These are phyloP conservation scores for Phaeodactylum tricornutum DNA, from an alignment of 108 stramenopile species.

Conservation along the genomic window DNA sequence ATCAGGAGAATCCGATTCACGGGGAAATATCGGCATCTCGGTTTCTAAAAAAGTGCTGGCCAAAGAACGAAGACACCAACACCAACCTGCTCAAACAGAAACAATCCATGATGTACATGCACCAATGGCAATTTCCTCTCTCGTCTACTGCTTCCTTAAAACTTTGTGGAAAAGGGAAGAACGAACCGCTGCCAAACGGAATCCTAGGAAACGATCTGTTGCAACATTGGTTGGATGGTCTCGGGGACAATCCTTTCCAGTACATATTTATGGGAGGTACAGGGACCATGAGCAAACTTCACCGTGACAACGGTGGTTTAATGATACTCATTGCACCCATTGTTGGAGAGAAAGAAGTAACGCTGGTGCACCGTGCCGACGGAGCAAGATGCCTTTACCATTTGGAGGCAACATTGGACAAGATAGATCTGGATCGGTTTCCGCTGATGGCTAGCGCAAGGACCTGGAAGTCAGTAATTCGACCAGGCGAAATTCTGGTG, in stretches of 20 bases:
- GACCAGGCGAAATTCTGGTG: slow-evolving; percentile 76
- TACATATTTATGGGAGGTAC: slow-evolving; percentile 76
- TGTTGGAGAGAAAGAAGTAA: slow-evolving; percentile 71
- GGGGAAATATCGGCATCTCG: slow-evolving; percentile 32
- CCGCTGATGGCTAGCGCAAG: slow-evolving; percentile 55
- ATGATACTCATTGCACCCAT: slow-evolving; percentile 72
- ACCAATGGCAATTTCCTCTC: slow-evolving; percentile 85
- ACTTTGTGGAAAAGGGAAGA: slow-evolving; percentile 41
- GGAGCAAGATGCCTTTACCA: slow-evolving; percentile 44
- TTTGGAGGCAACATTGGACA: slow-evolving; percentile 37
- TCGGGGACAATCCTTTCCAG: slow-evolving; percentile 50
- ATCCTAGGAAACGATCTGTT: slow-evolving; percentile 69
- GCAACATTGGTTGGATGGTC: slow-evolving; percentile 52
- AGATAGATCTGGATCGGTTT: slow-evolving; percentile 41
- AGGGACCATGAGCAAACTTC: slow-evolving; percentile 56
- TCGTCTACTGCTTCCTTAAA: slow-evolving; percentile 47
- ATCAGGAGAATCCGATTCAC: slow-evolving; percentile 53
- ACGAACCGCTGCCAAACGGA: slow-evolving; percentile 48
- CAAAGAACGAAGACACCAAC: slow-evolving; percentile 9
- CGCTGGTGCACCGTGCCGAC: slow-evolving; percentile 65
- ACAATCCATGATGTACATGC: no score
- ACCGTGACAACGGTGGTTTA: slow-evolving; percentile 66
- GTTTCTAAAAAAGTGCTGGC: slow-evolving; percentile 66
- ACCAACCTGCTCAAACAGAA: no score
- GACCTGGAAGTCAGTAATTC: slow-evolving; percentile 43